Conservation (phyloP, 2,329 filamentous ascomycete genomes). For the Cadophora sp. region DNA sequence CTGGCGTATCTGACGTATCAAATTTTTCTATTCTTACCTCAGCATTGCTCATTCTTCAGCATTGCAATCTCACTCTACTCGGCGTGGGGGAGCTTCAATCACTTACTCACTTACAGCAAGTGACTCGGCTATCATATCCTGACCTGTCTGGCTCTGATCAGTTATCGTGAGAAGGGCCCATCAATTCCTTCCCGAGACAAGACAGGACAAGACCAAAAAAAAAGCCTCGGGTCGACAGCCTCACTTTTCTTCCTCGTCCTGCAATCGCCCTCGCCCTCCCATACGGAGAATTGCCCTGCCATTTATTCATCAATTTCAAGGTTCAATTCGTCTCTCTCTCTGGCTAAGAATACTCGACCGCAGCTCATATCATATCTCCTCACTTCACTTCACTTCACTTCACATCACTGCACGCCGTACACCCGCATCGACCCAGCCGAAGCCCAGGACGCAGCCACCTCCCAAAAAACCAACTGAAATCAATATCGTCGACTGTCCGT, state of each 20-base stretch:
- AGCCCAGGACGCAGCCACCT: slow-evolving; percentile 15
- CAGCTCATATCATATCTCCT: neutral
- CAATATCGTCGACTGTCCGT: slow-evolving; percentile 1
- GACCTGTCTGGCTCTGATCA: slow-evolving; percentile 9
- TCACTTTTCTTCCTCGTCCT: slow-evolving; percentile 27
- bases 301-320: too few species aligned
- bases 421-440: slow-evolving; percentile 2
- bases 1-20: slow-evolving; percentile 30
- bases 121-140: neutral
- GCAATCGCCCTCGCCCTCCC: slow-evolving; percentile 5
- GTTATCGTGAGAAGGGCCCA: slow-evolving; percentile 15
- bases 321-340: neutral
- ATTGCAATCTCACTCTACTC: slow-evolving; percentile 17
- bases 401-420: neutral
- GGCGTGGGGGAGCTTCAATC: slow-evolving; percentile 23
- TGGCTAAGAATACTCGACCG: neutral
- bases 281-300: neutral
- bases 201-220: neutral
- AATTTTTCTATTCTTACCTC: slow-evolving; percentile 22
- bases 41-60: slow-evolving; percentile 21
- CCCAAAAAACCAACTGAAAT: slow-evolving; percentile 5
- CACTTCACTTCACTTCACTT: neutral
- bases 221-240: slow-evolving; percentile 24
- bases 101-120: slow-evolving; percentile 6
- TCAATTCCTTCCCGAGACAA: slow-evolving; percentile 11